phyloP scores from a whole-genome alignment of 805 yeast species.

The Starmerella ratchasimensis region DNA sequence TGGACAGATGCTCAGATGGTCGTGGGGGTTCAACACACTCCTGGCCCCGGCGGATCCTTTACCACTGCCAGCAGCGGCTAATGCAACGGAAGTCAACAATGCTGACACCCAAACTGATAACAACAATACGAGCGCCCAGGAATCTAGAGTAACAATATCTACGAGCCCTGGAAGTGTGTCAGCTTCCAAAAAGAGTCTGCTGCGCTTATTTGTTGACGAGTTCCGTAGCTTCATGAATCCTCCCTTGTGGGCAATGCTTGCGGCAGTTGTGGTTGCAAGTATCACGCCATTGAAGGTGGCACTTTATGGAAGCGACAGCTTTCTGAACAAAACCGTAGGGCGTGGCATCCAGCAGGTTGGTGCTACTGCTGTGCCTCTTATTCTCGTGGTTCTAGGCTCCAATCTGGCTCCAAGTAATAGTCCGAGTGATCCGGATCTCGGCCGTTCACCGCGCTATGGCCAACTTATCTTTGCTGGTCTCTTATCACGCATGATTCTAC shows the following conservation, averaged over 20 bases:
- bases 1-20: conserved; percentile 55
- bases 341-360: conserved; percentile 42
- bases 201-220: conserved; percentile 13
- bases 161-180: too few species aligned
- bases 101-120: not conserved
- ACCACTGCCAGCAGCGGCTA: not conserved
- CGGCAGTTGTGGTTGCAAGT: conserved; percentile 47
- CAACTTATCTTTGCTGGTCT: conserved; percentile 40
- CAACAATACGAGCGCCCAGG: too few species aligned
- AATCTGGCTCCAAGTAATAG: conserved; percentile 45
- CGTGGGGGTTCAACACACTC: conserved; percentile 56
- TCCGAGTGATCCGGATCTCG: conserved; percentile 24
- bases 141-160: too few species aligned
- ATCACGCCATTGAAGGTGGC: conserved; percentile 35
- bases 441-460: conserved; percentile 28
- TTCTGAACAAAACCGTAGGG: conserved; percentile 40
- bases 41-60: conserved; percentile 30
- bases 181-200: not conserved
- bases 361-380: conserved; percentile 46
- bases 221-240: conserved; percentile 41
- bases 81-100: not conserved
- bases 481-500: conserved; percentile 47
- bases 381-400: conserved; percentile 46
- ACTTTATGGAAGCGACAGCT: conserved; percentile 34
- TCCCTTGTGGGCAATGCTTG: conserved; percentile 49